A percentile compares a stretch with the other conserved stretches of the same genome.
These are phyloP conservation scores for Neurospora tetraspora DNA, from an alignment of 495 filamentous ascomycete species.

Conservation along the genomic window DNA sequence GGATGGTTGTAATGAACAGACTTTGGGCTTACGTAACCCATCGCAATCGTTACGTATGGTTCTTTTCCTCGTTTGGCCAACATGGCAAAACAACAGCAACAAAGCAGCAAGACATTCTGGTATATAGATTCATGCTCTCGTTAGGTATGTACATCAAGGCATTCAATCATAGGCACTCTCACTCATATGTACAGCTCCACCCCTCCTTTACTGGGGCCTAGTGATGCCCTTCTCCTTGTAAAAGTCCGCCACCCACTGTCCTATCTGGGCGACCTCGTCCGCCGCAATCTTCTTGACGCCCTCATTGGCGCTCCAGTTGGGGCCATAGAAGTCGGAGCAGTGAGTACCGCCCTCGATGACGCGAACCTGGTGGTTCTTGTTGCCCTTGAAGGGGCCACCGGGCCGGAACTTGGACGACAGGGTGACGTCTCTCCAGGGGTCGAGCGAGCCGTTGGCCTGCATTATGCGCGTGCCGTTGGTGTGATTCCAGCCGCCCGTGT, in stretches of 20 bases:
- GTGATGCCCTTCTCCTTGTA: slow-evolving; percentile 21
- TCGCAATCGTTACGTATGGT: no score
- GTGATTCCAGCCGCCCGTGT: slow-evolving; percentile 47
- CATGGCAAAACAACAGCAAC: no score
- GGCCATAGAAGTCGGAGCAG: slow-evolving; percentile 35
- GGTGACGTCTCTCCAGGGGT: slow-evolving; percentile 35
- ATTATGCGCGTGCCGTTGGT: slow-evolving; percentile 48
- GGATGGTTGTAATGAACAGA: background rate
- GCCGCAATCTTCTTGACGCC: slow-evolving; percentile 22
- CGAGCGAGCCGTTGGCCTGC: slow-evolving; percentile 47
- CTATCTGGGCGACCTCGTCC: slow-evolving; percentile 25
- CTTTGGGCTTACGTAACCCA: background rate
- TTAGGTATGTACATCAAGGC: background rate
- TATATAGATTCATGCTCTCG: background rate
- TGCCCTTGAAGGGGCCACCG: slow-evolving; percentile 28
- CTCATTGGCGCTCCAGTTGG: slow-evolving; percentile 37
- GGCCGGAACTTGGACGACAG: slow-evolving; percentile 29
- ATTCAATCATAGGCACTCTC: background rate
- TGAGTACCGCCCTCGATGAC: slow-evolving; percentile 29
- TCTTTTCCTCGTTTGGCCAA: no score
- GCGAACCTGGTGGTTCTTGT: slow-evolving; percentile 21
- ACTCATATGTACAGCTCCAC: background rate
- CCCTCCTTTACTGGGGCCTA: background rate
- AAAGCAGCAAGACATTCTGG: no score
- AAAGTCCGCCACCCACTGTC: slow-evolving; percentile 32